Base-by-base conservation (phyloP, 1,284 basidiomycete species). In the Vanrija humicola region DNA sequence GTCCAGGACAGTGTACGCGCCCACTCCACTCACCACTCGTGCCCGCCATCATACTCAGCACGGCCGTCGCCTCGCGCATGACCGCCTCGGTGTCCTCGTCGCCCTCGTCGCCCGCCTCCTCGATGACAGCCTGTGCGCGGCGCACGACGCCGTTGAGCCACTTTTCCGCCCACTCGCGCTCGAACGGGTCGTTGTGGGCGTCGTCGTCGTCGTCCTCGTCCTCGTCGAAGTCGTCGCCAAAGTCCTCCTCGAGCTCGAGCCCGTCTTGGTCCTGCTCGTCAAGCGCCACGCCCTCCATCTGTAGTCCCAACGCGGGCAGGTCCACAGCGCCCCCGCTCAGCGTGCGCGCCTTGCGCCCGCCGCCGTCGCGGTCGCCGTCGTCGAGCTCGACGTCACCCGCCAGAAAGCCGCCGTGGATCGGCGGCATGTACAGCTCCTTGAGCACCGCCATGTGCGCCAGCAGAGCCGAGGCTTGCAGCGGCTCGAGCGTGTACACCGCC, bases 31-130 rank as follows among this genome's bases (percentile, higher is more conserved):
- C 29, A 34, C 34, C 34, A 10, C 83, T 79, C 34, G 84, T 80
- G 0, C 85, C 85, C 6, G 85, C 82, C 67, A 84, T 85, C 50
- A 81, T 77, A 0, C 86, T 84, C 3, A 88, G 76, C 3, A 87
- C 77, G 14, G 84, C 80, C 0, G 88, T 84, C 0, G 88, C 87
- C 23, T 82, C 79, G 21, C 56, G 55, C 19, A 59, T 50, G 1
- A 63, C 28, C 1, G 54, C 52, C 50, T 58, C 56, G 29, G 44
- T 28, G 14, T 43, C 52, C 5, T 51, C 46, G 15, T 52, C 28
- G 16, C 21, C 29, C 12, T 38, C 38, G 5, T 52, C 48, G 23
- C 46, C 38, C 18, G 59, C 48, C 21, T 38, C 56, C 43, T 61
- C 62, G 8, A 75, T 16, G 64, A 66, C 70, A 0, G 65, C 65